These are phyloP conservation scores for Tubosaeta sp. DNA, from an alignment of 768 basidiomycete genomes.

Conservation along the genomic window DNA sequence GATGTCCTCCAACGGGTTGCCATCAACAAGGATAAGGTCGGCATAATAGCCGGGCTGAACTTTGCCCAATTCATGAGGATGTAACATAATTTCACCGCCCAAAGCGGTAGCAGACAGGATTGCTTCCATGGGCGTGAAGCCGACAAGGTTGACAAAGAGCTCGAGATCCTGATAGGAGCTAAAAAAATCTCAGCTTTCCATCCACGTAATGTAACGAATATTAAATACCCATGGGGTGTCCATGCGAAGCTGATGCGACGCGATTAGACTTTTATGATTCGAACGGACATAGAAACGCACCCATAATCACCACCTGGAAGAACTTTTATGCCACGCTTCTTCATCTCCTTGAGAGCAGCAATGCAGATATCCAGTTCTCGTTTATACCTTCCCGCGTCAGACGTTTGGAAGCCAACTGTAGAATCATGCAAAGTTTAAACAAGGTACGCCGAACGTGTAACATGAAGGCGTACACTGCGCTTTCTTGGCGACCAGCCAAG, in stretches of 20 bases:
- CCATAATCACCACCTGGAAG: conserved; percentile 38
- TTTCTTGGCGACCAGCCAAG: conserved; percentile 24
- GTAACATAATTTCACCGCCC: conserved; percentile 36
- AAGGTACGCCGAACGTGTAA: not conserved
- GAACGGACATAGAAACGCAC: conserved; percentile 9
- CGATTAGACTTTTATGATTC: not conserved
- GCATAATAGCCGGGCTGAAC: conserved; percentile 36
- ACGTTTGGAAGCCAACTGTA: conserved; percentile 20
- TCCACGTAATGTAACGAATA: not conserved
- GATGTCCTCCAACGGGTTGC: conserved; percentile 35
- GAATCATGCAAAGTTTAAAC: not conserved
- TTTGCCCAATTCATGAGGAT: conserved; percentile 35
- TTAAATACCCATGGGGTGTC: conserved; percentile 31
- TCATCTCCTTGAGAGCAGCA: conserved; percentile 35
- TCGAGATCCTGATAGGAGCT: conserved; percentile 36
- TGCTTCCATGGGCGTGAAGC: conserved; percentile 34
- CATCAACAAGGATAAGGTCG: conserved; percentile 34
- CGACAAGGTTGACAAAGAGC: conserved; percentile 34
- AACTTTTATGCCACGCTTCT: conserved; percentile 32
- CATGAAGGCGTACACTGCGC: conserved; percentile 18
- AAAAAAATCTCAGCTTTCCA: conserved; percentile 1
- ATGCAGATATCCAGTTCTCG: conserved; percentile 33
- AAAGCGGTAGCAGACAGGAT: conserved; percentile 33
- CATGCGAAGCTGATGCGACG: conserved; percentile 19
- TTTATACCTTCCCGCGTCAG: conserved; percentile 18